Conservation (phyloP, 2,329 filamentous ascomycete genomes). For the Colletotrichum cereale region DNA sequence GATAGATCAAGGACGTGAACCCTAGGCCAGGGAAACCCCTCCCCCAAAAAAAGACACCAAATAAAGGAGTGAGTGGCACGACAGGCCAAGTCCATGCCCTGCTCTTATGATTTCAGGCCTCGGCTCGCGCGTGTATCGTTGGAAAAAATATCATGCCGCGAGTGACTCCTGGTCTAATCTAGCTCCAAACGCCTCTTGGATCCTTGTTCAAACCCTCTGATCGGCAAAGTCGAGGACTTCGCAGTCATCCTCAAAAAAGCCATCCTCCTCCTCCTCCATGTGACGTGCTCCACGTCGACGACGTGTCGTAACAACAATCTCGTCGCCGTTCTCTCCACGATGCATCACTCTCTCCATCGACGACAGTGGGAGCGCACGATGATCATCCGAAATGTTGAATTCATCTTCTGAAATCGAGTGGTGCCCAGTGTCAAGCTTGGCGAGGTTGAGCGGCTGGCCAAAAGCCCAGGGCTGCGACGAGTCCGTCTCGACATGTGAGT, state of each 20-base stretch:
- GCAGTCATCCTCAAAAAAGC: slow-evolving; percentile 93
- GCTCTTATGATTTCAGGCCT: slow-evolving; percentile 24
- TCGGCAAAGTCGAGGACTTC: slow-evolving; percentile 91
- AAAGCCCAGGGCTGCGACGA: slow-evolving; percentile 65
- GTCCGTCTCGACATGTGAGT: slow-evolving; percentile 38
- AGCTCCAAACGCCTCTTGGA: slow-evolving; percentile 38
- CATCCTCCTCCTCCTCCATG: slow-evolving; percentile 75
- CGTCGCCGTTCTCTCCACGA: slow-evolving; percentile 73
- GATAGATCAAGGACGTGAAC: slow-evolving; percentile 29
- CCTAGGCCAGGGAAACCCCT: slow-evolving; percentile 34
- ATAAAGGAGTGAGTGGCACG: slow-evolving; percentile 39
- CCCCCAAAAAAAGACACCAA: slow-evolving; percentile 20
- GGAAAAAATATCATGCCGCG: slow-evolving; percentile 23
- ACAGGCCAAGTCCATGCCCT: slow-evolving; percentile 26
- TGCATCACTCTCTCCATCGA: slow-evolving; percentile 74
- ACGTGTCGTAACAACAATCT: slow-evolving; percentile 86
- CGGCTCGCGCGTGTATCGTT: slow-evolving; percentile 8
- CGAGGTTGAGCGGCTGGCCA: slow-evolving; percentile 65
- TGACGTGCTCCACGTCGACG: slow-evolving; percentile 69
- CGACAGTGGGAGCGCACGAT: slow-evolving; percentile 71
- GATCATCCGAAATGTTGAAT: slow-evolving; percentile 64
- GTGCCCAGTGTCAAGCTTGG: slow-evolving; percentile 66
- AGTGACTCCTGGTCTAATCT: slow-evolving; percentile 33
- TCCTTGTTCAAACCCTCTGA: slow-evolving; percentile 67
- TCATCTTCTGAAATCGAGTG: slow-evolving; percentile 64